A percentile compares a stretch with the other conserved stretches of the same genome.
Evolutionary conservation across 2,329 filamentous ascomycete species (phyloP).

Genomic region (Zelopaecilomyces penicillatus): DNA sequence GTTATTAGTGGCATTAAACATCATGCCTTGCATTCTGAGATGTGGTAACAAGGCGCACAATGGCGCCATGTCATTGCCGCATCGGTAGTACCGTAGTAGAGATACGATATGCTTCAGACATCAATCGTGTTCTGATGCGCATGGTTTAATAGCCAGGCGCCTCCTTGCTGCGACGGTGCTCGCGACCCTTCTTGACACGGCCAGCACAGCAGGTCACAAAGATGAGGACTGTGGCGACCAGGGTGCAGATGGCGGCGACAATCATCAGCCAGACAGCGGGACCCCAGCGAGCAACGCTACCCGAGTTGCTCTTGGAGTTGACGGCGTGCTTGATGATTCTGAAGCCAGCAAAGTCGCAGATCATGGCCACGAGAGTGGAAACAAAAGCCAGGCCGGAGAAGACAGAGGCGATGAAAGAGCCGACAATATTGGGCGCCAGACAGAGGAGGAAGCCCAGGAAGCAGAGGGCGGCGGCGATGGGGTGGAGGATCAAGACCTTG

Average conservation of each 20-base stretch:
- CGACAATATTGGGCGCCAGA: constrained; percentile 42
- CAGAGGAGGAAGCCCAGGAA: constrained; percentile 52
- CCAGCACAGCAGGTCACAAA: constrained; percentile 54
- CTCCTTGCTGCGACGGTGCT: constrained; percentile 20
- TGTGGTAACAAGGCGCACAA: too few species aligned
- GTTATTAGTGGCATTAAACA: too few species aligned
- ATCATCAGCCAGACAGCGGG: constrained; percentile 52
- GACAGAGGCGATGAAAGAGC: constrained; percentile 42
- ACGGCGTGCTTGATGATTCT: constrained; percentile 44
- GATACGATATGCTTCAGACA: too few species aligned
- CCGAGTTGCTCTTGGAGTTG: constrained; percentile 37
- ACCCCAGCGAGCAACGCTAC: constrained; percentile 40
- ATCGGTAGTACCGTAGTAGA: too few species aligned
- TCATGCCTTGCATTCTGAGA: too few species aligned
- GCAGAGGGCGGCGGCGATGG: constrained; percentile 46
- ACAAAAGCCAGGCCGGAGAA: constrained; percentile 43
- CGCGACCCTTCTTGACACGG: constrained; percentile 26
- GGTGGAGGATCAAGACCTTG: constrained; percentile 53
- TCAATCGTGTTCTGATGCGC: too few species aligned
- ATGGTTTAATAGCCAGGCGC: background rate
- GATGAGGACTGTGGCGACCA: constrained; percentile 48
- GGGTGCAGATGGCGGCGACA: constrained; percentile 43
- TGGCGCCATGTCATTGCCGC: too few species aligned
- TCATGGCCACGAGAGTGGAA: constrained; percentile 39
- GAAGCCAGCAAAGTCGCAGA: constrained; percentile 52